Evolutionary conservation across 352 stramenopile species (phyloP), one percentile per base, ranked within the genome.

Genomic region (Phytophthora colocasiae): DNA sequence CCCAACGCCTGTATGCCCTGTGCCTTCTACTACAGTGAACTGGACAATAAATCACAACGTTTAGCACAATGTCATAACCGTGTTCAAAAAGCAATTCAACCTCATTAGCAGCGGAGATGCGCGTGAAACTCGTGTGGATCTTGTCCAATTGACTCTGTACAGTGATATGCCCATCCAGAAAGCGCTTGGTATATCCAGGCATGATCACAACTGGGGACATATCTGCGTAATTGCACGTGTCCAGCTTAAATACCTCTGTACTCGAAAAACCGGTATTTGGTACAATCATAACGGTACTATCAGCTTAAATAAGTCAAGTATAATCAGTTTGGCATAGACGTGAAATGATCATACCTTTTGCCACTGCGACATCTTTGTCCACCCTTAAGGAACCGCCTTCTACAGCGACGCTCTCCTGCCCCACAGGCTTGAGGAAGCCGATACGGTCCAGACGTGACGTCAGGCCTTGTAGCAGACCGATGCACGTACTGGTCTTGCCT

Each of bases 161-260:
- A 31, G 83, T 93, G 59, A 96, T 95, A 63, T 98, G 77, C 19
- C 95, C 95, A 62, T 99, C 96, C 19, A 99, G 79, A 66, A 96
- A 99, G n/a, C 98, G 73, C 63, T 95, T 96, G 29, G 96, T 99
- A 72, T 99, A 99, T 6, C 96, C 96, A 4, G 77, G 65, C 10
- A 96, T 96, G 69, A 99, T 98, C 63, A 99, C 90, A 5, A 99
- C 95, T 10, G 97, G 97, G 47, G 86, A 98, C 97, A 99, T 99
- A 66, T 98, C 81, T 41, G 75, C 62, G 77, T 99, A 99, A 32
- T 94, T 81, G 55, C 97, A 95, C 45, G 93, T 84, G 58, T 93
- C 77, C 31, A 99, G 73, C 48, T 92, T 75, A 61, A 99, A 99
- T 61, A 98, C 92, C 81, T 99, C 95, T 92, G 68, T 7, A 34